These are phyloP conservation scores for Ceratorhiza oryzae-sativae DNA, from an alignment of 1,284 basidiomycete genomes.

Conservation along the genomic window DNA sequence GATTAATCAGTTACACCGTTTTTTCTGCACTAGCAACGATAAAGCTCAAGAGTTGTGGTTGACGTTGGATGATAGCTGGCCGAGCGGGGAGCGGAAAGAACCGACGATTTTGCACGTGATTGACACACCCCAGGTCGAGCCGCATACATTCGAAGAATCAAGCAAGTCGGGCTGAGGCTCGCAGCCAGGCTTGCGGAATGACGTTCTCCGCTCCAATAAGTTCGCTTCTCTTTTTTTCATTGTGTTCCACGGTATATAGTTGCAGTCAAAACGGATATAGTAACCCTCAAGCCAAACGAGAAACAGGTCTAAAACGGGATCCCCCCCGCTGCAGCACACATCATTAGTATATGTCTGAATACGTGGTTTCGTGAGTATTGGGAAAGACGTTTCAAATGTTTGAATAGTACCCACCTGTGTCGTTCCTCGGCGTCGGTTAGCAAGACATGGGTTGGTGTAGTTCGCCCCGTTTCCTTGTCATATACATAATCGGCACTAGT, in stretches of 20 bases:
- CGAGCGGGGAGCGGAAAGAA: background rate
- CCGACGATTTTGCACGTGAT: background rate
- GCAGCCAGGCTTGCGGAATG: no score
- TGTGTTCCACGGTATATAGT: background rate
- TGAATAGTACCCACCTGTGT: background rate
- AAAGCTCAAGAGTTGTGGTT: background rate
- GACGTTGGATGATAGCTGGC: background rate
- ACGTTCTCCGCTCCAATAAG: no score
- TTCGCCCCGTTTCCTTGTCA: background rate
- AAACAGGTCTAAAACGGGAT: background rate
- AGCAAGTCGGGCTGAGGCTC: background rate
- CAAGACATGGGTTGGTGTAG: background rate
- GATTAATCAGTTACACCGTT: background rate
- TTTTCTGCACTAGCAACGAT: background rate
- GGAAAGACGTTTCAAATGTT: background rate
- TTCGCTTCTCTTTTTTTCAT: background rate
- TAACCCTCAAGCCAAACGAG: background rate
- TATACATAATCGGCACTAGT: background rate
- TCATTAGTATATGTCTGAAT: background rate
- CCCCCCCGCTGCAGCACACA: background rate
- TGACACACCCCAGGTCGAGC: background rate
- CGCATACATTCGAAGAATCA: background rate
- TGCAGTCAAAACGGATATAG: background rate
- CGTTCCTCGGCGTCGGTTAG: background rate
- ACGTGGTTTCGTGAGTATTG: background rate